A percentile compares a stretch with the other conserved stretches of the same genome.
These are phyloP conservation scores for Xerophyta viscosa DNA, from an alignment of 106 monocot species.

Conservation along the genomic window DNA sequence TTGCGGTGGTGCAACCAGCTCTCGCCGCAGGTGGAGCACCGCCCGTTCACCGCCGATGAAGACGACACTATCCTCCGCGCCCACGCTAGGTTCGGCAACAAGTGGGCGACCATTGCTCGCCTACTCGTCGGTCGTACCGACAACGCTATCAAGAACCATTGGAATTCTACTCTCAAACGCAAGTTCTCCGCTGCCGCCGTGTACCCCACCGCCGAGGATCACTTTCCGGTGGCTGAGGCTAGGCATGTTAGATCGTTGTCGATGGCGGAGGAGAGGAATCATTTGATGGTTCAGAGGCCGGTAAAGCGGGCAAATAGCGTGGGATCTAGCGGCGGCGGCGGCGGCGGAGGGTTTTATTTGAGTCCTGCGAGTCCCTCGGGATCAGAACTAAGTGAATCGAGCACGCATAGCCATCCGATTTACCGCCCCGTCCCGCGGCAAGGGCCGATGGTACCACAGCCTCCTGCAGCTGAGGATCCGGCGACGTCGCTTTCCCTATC, in stretches of 20 bases:
- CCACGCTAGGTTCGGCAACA: constrained; percentile 55
- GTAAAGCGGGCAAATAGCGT: constrained; percentile 21
- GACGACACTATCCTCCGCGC: constrained; percentile 55
- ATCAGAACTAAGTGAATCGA: constrained; percentile 32
- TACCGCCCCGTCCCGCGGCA: constrained; percentile 36
- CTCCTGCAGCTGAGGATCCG: constrained; percentile 18
- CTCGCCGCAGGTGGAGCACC: constrained; percentile 65
- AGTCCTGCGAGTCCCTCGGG: constrained; percentile 26
- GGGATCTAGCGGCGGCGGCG: background rate
- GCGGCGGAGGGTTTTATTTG: constrained; percentile 10
- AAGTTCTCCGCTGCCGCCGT: constrained; percentile 12
- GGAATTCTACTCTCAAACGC: constrained; percentile 75
- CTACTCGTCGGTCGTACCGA: constrained; percentile 59
- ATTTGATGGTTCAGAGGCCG: constrained; percentile 2
- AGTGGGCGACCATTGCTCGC: constrained; percentile 76
- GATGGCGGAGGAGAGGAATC: background rate
- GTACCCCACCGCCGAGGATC: background rate
- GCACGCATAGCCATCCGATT: constrained; percentile 11
- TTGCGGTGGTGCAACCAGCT: constrained; percentile 77
- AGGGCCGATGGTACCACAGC: constrained; percentile 19
- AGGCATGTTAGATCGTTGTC: background rate
- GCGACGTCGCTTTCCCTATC: constrained; percentile 42
- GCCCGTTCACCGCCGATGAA: constrained; percentile 56
- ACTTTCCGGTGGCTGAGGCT: background rate
- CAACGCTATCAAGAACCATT: constrained; percentile 81